Conservation (phyloP, 2,329 filamentous ascomycete species). For the Dothistroma septosporum region DNA sequence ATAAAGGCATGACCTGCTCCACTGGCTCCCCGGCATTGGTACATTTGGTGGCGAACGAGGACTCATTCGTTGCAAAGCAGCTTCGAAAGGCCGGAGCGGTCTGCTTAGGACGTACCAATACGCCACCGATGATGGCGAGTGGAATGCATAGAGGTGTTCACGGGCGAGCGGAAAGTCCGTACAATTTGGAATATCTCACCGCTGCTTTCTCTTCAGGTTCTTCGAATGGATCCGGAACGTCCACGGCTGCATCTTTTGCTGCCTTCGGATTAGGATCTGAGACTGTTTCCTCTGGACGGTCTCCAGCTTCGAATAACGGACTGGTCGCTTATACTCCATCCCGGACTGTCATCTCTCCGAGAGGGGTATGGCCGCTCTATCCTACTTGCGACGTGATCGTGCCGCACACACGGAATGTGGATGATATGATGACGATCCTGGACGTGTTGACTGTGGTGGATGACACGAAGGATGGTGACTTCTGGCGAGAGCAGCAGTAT, state of each 20-base stretch:
- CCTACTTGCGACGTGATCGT: conserved; percentile 54
- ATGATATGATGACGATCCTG: conserved; percentile 50
- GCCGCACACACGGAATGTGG: conserved; percentile 50
- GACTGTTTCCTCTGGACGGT: conserved; percentile 54
- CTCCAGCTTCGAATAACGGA: conserved; percentile 55
- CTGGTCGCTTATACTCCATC: conserved; percentile 56
- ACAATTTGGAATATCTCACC: conserved; percentile 51
- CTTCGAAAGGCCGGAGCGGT: conserved; percentile 50
- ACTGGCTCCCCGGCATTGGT: conserved; percentile 54
- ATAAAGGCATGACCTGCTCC: conserved; percentile 51
- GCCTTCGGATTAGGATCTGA: conserved; percentile 54
- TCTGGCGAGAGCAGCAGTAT: conserved; percentile 52
- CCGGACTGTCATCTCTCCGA: conserved; percentile 48
- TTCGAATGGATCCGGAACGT: conserved; percentile 54
- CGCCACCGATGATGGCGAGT: conserved; percentile 57
- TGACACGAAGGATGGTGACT: conserved; percentile 44
- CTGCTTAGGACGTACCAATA: conserved; percentile 55
- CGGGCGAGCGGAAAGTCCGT: conserved; percentile 55
- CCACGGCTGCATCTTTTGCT: conserved; percentile 50
- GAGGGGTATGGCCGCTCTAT: conserved; percentile 54
- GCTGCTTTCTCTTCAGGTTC: conserved; percentile 56
- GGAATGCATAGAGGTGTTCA: conserved; percentile 57
- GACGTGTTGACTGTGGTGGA: conserved; percentile 48
- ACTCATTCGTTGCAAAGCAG: conserved; percentile 49
- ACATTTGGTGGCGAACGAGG: conserved; percentile 48